Evolutionary conservation across 345 rosid species (phyloP).

Genomic region (Gossypium turneri): DNA sequence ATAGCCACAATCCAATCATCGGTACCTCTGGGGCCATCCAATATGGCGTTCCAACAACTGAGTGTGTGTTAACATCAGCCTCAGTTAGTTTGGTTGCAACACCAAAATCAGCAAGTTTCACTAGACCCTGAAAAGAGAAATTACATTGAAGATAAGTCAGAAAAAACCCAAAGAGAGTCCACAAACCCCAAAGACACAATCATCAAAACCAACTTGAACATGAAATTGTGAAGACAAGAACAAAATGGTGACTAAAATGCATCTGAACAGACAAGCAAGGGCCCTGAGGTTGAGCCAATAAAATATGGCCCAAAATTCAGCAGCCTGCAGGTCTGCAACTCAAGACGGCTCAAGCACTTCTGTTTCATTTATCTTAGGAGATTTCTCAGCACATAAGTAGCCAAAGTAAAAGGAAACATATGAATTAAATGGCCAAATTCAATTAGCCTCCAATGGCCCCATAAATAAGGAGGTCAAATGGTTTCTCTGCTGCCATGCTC

Average conservation of each 20-base stretch:
- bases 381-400: background rate
- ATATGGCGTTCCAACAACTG: conserved; percentile 96
- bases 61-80: conserved; percentile 95
- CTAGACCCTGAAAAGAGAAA: conserved; percentile 66
- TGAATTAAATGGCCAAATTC: background rate
- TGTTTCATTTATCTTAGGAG: conserved; percentile 1
- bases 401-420: conserved; percentile 10
- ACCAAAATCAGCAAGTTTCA: conserved; percentile 99
- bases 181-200: background rate
- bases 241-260: conserved; percentile 5
- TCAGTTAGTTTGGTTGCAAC: conserved; percentile 98
- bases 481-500: background rate
- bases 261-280: background rate
- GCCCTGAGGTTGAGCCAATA: background rate
- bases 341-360: background rate
- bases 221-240: background rate
- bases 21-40: conserved; percentile 99
- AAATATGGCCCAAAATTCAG: conserved; percentile 1
- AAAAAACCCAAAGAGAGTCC: background rate
- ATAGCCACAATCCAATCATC: conserved; percentile 2
- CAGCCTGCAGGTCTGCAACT: background rate
- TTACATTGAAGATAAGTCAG: conserved; percentile 15
- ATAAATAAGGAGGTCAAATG: background rate
- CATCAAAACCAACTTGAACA: background rate
- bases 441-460: background rate